Base-by-base conservation (phyloP, 2,329 filamentous ascomycete species). In the Blastomyces silverae region DNA sequence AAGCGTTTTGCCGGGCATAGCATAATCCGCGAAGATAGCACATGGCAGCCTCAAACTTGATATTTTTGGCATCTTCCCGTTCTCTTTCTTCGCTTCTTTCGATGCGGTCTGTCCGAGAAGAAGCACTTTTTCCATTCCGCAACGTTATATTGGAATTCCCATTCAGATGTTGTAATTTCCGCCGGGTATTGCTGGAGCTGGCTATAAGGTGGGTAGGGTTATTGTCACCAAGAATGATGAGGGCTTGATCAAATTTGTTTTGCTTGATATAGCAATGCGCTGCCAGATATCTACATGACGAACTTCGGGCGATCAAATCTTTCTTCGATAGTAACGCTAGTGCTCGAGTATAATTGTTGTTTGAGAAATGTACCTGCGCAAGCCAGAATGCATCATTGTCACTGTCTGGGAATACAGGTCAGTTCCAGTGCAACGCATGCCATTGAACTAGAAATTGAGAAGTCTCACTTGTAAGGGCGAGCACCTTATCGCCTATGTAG, bases 341-440 rank as follows among this genome's bases (percentile, higher is more conserved):
- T 2, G 94, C 92, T 71, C 94, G 89, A 10, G 89, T 94, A 77
- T 96, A 97, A 80, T 97, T 96, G 71, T 91, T 92, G 60, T 91
- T 94, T 62, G 89, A 89, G 79, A 97, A 99, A 78, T 99, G 93
- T 48, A 96, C 91, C 78, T 97, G 93, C n/a, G 94, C 94, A 55
- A 99, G 88, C 89, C 92, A 97, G 74, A 96, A 96, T 52, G 92
- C 93, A 76, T 99, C 94, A 69, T 91, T 88, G 73, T 96, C 92
- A 75, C 93, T 90, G 73, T 92, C 94, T 97, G 69, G 10, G 34
- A 17, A 39, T 56, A 66, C 50, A 65, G 62, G 66, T 53, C 48
- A 64, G 62, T 66, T 8, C 58, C 11, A 37, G 5, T 20, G 11
- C 69, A 39, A 22, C 3, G 15, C 39, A 44, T n/a, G 8, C 20